These are phyloP conservation scores for Monosporascus ibericus DNA, from an alignment of 2,329 filamentous ascomycete genomes.

Conservation along the genomic window DNA sequence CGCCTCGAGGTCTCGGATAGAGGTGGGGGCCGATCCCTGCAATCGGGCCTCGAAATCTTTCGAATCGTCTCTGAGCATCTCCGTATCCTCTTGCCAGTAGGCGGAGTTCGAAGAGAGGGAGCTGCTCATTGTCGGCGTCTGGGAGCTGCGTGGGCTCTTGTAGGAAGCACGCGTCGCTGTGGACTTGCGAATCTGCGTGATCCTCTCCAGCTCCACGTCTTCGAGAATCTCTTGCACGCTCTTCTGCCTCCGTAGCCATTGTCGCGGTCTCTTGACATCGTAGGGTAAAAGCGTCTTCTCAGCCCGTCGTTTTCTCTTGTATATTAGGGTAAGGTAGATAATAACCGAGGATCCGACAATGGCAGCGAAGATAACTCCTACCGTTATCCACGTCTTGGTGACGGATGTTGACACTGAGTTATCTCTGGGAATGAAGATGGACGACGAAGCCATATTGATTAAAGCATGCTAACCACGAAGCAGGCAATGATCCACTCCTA, in stretches of 20 bases:
- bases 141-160: conserved; percentile 4
- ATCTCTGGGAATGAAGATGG: not conserved
- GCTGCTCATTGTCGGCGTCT: conserved; percentile 7
- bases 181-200: conserved; percentile 26
- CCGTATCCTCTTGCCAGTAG: conserved; percentile 17
- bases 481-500: not conserved
- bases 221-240: conserved; percentile 12
- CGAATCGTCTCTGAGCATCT: conserved; percentile 27
- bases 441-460: not conserved
- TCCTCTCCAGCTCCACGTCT: conserved; percentile 21
- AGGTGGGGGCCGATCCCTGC: conserved; percentile 21
- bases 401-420: not conserved
- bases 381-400: not conserved
- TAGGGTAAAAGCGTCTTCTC: not conserved
- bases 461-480: not conserved
- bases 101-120: conserved; percentile 9
- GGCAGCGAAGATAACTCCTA: not conserved
- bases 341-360: not conserved
- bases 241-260: conserved; percentile 6
- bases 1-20: conserved; percentile 10
- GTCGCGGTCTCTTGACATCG: not conserved
- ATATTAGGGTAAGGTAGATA: not conserved
- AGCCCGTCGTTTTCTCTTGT: not conserved
- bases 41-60: conserved; percentile 34
- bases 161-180: conserved; percentile 21